phyloP scores from a whole-genome alignment of 495 filamentous ascomycete species.

The Geopyxis carbonaria region DNA sequence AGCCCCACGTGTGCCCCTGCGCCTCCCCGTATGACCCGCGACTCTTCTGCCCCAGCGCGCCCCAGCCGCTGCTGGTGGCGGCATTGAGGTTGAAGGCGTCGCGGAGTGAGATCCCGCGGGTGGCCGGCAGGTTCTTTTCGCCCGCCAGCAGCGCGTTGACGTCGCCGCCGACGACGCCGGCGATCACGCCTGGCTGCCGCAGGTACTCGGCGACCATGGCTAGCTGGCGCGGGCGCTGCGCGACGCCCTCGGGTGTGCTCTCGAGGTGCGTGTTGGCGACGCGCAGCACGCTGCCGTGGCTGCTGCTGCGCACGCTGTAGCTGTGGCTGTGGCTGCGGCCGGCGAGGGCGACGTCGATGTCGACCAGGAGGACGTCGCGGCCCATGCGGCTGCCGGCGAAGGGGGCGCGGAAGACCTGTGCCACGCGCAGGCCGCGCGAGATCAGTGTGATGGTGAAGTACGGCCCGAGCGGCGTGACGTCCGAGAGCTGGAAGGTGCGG shows the following conservation, averaged over 20 bases:
- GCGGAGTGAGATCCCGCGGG: conserved; percentile 1
- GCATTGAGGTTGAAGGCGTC: conserved; percentile 6
- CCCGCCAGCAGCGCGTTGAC: conserved; percentile 7
- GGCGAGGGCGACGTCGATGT: conserved; percentile 2
- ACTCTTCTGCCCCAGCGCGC: background rate
- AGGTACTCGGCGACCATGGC: background rate
- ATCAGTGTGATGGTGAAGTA: conserved; percentile 12
- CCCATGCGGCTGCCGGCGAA: conserved; percentile 3
- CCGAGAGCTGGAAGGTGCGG: conserved; percentile 7
- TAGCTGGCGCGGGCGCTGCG: background rate
- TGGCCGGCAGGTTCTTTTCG: conserved; percentile 5
- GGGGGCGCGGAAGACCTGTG: conserved; percentile 4
- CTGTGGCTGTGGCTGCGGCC: conserved; percentile 2
- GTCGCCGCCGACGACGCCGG: conserved; percentile 12
- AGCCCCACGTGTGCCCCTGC: conserved; percentile 10
- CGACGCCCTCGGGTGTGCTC: conserved; percentile 2
- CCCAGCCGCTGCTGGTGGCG: background rate
- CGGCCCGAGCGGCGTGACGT: background rate
- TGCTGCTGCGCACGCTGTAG: conserved; percentile 4
- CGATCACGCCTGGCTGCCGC: conserved; percentile 1
- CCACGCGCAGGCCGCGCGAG: conserved; percentile 1
- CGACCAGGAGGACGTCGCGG: conserved; percentile 9
- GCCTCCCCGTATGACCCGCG: background rate
- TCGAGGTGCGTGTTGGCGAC: conserved; percentile 13
- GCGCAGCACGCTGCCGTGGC: conserved; percentile 2